Evolutionary conservation across 805 yeast genomes (phyloP).

Genomic region (Candida verbasci): DNA sequence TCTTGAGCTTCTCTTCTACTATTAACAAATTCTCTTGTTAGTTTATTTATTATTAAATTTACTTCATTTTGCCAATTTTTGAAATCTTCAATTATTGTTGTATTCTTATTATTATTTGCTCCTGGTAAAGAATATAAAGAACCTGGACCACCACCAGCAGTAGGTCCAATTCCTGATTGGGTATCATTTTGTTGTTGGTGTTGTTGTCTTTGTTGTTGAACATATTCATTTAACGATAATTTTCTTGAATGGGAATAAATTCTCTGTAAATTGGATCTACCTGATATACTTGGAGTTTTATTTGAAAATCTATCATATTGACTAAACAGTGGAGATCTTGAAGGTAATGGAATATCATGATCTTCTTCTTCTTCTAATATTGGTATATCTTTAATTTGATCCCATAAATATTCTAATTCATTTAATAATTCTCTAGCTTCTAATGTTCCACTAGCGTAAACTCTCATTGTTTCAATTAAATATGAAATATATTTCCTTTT

Average conservation of each 20-base stretch:
- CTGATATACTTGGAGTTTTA: constrained; percentile 16
- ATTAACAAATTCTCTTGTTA: constrained; percentile 35
- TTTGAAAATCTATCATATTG: constrained; percentile 35
- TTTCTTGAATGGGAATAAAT: constrained; percentile 42
- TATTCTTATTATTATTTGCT: constrained; percentile 5
- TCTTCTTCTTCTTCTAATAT: constrained; percentile 29
- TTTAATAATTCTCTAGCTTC: constrained; percentile 62
- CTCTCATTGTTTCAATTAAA: constrained; percentile 67
- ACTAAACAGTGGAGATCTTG: constrained; percentile 31
- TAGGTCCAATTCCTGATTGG: constrained; percentile 6
- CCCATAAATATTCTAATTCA: constrained; percentile 74
- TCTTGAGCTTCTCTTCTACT: constrained; percentile 10
- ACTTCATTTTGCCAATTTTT: constrained; percentile 53
- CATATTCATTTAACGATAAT: constrained; percentile 30
- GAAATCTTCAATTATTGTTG: constrained; percentile 34
- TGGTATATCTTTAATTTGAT: constrained; percentile 54
- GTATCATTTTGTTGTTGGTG: constrained; percentile 4
- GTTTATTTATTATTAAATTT: constrained; percentile 41
- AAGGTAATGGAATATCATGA: constrained; percentile 23
- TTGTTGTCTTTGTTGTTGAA: constrained; percentile 28
- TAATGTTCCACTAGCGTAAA: constrained; percentile 61
- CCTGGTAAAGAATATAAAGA: constrained; percentile 18
- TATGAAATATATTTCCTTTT: constrained; percentile 65
- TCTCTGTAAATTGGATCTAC: constrained; percentile 31
- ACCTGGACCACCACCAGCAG: constrained; percentile 9